Percentiles rank a stretch among this genome's conserved stretches.
phyloP scores from a whole-genome alignment of 345 rosid genomes.

The Boechera retrofracta region DNA sequence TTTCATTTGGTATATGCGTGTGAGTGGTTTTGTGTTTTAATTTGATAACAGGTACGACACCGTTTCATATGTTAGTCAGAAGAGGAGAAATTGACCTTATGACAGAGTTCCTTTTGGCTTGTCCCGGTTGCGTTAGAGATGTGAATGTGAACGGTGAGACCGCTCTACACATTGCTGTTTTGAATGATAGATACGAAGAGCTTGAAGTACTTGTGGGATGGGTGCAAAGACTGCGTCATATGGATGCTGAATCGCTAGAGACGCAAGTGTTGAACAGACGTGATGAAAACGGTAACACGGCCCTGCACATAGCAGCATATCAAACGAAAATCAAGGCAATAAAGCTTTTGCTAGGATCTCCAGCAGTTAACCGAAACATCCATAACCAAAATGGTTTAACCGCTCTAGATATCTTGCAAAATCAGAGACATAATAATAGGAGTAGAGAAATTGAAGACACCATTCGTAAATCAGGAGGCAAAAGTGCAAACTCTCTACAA shows the following conservation, averaged over 20 bases:
- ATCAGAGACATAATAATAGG: neutral
- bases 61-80: slow-evolving; percentile 31
- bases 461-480: neutral
- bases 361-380: slow-evolving; percentile 17
- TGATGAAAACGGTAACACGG: slow-evolving; percentile 44
- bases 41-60: slow-evolving; percentile 31
- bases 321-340: slow-evolving; percentile 22
- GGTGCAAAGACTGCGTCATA: slow-evolving; percentile 14
- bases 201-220: slow-evolving; percentile 38
- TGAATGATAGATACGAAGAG: slow-evolving; percentile 20
- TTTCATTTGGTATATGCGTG: neutral
- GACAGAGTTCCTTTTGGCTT: slow-evolving; percentile 37
- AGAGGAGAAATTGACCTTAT: slow-evolving; percentile 39
- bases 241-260: neutral
- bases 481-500: neutral
- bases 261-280: slow-evolving; percentile 35
- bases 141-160: slow-evolving; percentile 39
- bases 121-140: slow-evolving; percentile 38
- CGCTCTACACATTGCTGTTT: slow-evolving; percentile 44
- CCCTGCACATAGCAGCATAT: slow-evolving; percentile 36
- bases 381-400: slow-evolving; percentile 20
- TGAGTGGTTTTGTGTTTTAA: no score
- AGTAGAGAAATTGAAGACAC: neutral
- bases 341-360: slow-evolving; percentile 13
- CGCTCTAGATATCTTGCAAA: slow-evolving; percentile 34